These are phyloP conservation scores for Artomyces pyxidatus DNA, from an alignment of 768 basidiomycete genomes.

Conservation along the genomic window DNA sequence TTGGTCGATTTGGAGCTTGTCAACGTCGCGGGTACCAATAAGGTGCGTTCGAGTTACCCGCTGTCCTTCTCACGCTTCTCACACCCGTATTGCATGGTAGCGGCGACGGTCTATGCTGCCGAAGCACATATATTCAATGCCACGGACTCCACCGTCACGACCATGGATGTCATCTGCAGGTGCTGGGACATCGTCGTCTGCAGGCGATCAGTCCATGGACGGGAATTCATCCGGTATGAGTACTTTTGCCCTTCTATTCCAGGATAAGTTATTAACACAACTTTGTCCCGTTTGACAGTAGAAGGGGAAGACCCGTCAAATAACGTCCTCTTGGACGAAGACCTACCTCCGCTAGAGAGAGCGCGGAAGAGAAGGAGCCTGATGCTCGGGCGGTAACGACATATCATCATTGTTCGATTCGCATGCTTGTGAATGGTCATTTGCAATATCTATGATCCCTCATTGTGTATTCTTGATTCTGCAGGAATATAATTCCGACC, in stretches of 20 bases:
- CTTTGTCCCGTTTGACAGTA: neutral
- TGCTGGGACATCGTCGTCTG: constrained; percentile 1
- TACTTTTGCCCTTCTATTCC: neutral
- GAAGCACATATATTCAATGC: constrained; percentile 32
- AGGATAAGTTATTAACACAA: neutral
- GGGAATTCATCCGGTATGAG: constrained; percentile 3
- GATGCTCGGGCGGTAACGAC: no score
- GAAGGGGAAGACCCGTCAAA: constrained; percentile 10
- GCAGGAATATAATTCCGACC: no score
- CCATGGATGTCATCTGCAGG: no score
- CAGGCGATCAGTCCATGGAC: constrained; percentile 15
- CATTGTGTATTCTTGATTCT: no score
- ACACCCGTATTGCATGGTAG: constrained; percentile 26
- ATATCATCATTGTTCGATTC: no score
- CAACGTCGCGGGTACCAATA: constrained; percentile 53
- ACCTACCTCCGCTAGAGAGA: constrained; percentile 61
- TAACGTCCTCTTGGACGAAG: constrained; percentile 27
- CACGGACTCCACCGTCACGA: constrained; percentile 1
- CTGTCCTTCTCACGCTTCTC: neutral
- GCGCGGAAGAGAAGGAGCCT: constrained; percentile 44
- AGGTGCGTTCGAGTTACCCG: constrained; percentile 51
- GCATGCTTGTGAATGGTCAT: no score
- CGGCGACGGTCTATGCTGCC: constrained; percentile 72
- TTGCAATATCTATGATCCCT: no score
- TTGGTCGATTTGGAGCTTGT: constrained; percentile 50